Base-by-base conservation (phyloP, 129 eudicot genomes). In the Rutidosis leptorrhynchoides region DNA sequence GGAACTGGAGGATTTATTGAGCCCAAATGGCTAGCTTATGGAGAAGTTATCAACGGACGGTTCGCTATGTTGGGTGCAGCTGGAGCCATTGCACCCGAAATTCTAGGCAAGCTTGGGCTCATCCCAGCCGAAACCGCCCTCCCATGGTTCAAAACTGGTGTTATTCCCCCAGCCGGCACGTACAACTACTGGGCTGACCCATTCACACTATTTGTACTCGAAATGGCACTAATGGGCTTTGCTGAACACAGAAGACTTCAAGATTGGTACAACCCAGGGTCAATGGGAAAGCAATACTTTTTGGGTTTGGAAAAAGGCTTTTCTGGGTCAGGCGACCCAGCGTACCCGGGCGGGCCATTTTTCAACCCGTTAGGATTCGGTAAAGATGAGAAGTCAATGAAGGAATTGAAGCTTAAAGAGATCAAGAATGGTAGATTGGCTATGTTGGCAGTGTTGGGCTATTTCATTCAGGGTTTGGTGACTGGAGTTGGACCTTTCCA, bases 331-430 rank as follows among this genome's bases (percentile, higher is more conserved):
- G 96, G 99, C 10, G 85, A 92, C 40, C 98, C 98, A 1, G 95
- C 98, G 0, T 92, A 93, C 90, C 99, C 99, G 0, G 95, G 99
- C n/a, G 99, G 96, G 22, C 96, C 96, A n/a, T 80, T 93, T 51
- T 93, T 93, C 54, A 93, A 93, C 85, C 99, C 99, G 0, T 73
- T 93, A 11, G 99, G 99, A 40, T 80, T 89, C 9, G 99, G 95
- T 19, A 93, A 93, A 81, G 95, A 93, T 62, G 96, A 89, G 78
- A 93, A 93, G 64, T 93, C 99, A 22, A 61, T 86, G 88, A 93
- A 86, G 72, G 99, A 93, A 33, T 58, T 93, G 82, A 93, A 85
- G 87, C 73, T 94, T 43, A 94, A 93, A 72, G 99, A 93, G 72
- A 71, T 93, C 28, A 89, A 93, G 88, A 93, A 93, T 72, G 99